Conservation (phyloP, 1,284 basidiomycete genomes). For the Rhodotorula glutinis region DNA sequence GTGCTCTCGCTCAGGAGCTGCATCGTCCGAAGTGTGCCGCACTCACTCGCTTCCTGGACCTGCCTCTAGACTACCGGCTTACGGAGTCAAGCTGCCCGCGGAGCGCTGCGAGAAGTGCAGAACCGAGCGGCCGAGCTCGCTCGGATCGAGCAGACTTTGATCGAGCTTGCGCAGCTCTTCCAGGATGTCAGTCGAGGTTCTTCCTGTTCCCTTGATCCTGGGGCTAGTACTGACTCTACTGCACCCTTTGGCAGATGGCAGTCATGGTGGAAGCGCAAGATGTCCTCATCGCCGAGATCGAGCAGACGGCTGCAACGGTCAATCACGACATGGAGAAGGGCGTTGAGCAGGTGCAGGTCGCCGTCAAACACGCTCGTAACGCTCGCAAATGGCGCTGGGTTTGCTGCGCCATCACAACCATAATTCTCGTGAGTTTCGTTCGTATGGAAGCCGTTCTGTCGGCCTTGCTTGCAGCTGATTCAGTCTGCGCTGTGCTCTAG, state of each 20-base stretch:
- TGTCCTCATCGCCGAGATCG: constrained; percentile 63
- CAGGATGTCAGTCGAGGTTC: constrained; percentile 55
- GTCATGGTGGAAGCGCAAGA: constrained; percentile 76
- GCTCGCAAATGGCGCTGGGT: constrained; percentile 66
- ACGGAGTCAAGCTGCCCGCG: constrained; percentile 40
- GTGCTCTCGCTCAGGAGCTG: constrained; percentile 39
- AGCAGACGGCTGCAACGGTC: constrained; percentile 61
- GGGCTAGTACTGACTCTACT: not conserved
- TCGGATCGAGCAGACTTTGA: constrained; percentile 76
- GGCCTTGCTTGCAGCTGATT: too few relatives aligned
- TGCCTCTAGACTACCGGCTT: constrained; percentile 13
- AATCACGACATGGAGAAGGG: constrained; percentile 66
- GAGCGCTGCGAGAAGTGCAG: constrained; percentile 49
- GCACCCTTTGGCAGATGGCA: constrained; percentile 61
- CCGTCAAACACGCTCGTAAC: constrained; percentile 54
- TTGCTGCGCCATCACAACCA: constrained; percentile 52
- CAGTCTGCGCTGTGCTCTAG: too few relatives aligned
- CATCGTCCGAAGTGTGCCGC: not conserved
- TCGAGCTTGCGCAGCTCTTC: constrained; percentile 83
- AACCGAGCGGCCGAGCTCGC: constrained; percentile 51
- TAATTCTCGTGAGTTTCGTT: constrained; percentile 27
- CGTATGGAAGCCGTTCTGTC: too few relatives aligned
- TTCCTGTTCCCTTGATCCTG: not conserved
- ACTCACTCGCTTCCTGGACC: not conserved
- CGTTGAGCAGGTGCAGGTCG: constrained; percentile 22